Percentiles rank a stretch among this genome's conserved stretches.
These are phyloP conservation scores for Pythium folliculosum DNA, from an alignment of 352 stramenopile genomes.

Conservation along the genomic window DNA sequence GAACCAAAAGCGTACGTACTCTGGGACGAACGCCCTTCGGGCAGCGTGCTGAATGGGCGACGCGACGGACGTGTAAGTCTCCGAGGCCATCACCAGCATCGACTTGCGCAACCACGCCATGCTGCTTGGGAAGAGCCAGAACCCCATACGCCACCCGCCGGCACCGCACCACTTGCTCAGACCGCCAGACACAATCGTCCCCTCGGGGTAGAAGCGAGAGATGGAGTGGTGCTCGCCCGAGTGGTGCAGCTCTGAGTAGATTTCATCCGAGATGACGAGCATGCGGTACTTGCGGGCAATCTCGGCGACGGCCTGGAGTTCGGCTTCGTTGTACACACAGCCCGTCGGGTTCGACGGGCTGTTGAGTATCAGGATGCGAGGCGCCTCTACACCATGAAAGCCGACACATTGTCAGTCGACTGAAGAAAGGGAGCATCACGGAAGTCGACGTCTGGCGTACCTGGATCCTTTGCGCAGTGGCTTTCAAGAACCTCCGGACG, in stretches of 20 bases:
- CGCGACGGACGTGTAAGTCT: conserved; percentile 87
- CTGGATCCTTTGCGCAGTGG: conserved; percentile 76
- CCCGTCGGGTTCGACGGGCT: conserved; percentile 86
- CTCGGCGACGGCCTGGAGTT: conserved; percentile 69
- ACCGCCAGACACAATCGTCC: conserved; percentile 85
- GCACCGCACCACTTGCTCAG: conserved; percentile 89
- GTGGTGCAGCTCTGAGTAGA: conserved; percentile 87
- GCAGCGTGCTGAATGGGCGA: conserved; percentile 87
- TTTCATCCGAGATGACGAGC: conserved; percentile 89
- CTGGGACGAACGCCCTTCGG: conserved; percentile 69
- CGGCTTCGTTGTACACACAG: conserved; percentile 75
- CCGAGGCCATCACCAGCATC: conserved; percentile 89
- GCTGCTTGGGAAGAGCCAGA: conserved; percentile 81
- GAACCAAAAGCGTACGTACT: conserved; percentile 42
- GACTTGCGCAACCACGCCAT: conserved; percentile 82
- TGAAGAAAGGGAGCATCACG: not conserved
- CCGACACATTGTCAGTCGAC: not conserved
- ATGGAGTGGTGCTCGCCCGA: conserved; percentile 75
- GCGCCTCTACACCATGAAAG: conserved; percentile 47
- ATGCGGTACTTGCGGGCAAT: conserved; percentile 85
- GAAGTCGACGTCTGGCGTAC: conserved; percentile 28
- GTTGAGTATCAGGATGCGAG: conserved; percentile 86
- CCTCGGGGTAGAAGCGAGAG: conserved; percentile 85
- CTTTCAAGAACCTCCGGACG: conserved; percentile 79
- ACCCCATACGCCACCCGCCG: conserved; percentile 87